phyloP scores from a whole-genome alignment of 2,329 filamentous ascomycete species.

The Aspergillus fumigatus region DNA sequence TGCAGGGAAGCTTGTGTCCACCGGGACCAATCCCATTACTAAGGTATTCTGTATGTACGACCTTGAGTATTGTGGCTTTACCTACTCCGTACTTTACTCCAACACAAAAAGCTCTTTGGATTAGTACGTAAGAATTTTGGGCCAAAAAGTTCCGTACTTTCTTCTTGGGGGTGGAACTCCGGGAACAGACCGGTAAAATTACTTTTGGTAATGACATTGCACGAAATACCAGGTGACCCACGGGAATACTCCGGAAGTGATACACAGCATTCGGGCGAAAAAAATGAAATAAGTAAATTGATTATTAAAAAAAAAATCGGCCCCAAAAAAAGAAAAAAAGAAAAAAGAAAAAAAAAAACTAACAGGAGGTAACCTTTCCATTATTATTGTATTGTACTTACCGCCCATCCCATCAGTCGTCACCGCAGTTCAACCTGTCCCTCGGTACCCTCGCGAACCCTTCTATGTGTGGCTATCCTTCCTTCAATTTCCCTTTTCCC shows the following conservation, averaged over 20 bases:
- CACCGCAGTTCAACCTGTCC: conserved; percentile 17
- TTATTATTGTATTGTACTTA: conserved; percentile 11
- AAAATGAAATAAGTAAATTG: conserved; percentile 11
- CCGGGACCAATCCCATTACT: background rate
- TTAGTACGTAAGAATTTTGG: background rate
- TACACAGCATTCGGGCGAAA: conserved; percentile 5
- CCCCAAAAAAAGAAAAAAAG: conserved; percentile 7
- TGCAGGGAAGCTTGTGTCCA: conserved; percentile 2
- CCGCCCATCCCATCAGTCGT: conserved; percentile 15
- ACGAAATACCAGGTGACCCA: conserved; percentile 19
- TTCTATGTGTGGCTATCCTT: conserved; percentile 18
- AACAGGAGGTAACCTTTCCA: conserved; percentile 8
- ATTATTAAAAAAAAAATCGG: conserved; percentile 9
- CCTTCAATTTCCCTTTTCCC: conserved; percentile 14
- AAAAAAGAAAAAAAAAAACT: conserved; percentile 6
- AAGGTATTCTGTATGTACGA: background rate
- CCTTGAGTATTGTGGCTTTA: conserved; percentile 2
- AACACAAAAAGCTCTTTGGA: background rate
- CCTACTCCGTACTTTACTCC: conserved; percentile 3
- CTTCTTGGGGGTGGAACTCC: conserved; percentile 17
- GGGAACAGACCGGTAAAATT: conserved; percentile 29
- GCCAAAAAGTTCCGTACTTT: conserved; percentile 18
- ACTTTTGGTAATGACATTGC: conserved; percentile 18
- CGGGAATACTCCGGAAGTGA: conserved; percentile 24
- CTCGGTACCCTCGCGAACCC: conserved; percentile 21